These are phyloP conservation scores for Amphibolis antarctica DNA, from an alignment of 106 monocot genomes.

Conservation along the genomic window DNA sequence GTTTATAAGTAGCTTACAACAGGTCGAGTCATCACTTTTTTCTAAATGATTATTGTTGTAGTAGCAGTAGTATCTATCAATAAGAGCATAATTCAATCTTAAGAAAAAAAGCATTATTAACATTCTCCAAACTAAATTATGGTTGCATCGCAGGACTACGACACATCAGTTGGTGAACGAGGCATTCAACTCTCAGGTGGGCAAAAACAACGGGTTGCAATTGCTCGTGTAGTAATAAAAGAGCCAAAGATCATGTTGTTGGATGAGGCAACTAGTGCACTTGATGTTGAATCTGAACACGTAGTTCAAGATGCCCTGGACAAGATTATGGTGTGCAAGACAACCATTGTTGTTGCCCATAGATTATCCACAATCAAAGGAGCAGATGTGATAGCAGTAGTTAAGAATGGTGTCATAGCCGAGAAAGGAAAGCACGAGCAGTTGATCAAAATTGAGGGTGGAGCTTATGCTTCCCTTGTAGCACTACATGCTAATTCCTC, in stretches of 20 bases:
- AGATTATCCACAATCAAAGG: too few species aligned
- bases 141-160: too few species aligned
- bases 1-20: conserved; percentile 47
- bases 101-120: too few species aligned
- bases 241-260: conserved; percentile 55
- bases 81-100: too few species aligned
- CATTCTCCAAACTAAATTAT: too few species aligned
- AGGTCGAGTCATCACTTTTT: too few species aligned
- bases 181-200: conserved; percentile 64
- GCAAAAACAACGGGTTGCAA: too few species aligned
- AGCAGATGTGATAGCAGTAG: conserved; percentile 44
- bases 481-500: conserved; percentile 26
- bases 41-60: too few species aligned
- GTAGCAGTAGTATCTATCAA: too few species aligned
- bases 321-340: too few species aligned
- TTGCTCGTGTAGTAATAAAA: conserved; percentile 59
- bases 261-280: too few species aligned
- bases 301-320: conserved; percentile 67
- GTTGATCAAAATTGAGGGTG: conserved; percentile 21
- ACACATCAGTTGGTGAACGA: conserved; percentile 56
- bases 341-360: too few species aligned
- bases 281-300: conserved; percentile 68
- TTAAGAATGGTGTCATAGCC: conserved; percentile 48
- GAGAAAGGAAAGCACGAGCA: conserved; percentile 59
- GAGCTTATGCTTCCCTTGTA: conserved; percentile 56